Conservation (phyloP, 148 eudicot genomes). For the Cornus suecica region DNA sequence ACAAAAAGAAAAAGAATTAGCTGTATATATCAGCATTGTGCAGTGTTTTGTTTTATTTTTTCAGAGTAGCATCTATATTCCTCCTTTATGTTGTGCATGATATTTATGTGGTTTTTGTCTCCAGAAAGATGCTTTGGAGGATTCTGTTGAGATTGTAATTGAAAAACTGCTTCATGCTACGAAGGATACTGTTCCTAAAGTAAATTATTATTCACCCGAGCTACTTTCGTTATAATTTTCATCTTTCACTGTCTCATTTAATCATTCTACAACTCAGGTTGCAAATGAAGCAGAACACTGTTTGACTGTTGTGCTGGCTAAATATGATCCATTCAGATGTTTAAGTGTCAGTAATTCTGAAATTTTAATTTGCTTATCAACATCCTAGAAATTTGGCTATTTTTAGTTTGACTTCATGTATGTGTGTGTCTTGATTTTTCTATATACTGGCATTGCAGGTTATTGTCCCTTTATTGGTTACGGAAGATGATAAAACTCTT, state of each 20-base stretch:
- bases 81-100: constrained; percentile 4
- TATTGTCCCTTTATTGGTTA: constrained; percentile 71
- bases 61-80: constrained; percentile 2
- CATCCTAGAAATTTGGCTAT: background rate
- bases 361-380: background rate
- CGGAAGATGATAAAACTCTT: constrained; percentile 91
- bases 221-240: constrained; percentile 1
- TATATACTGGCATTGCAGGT: constrained; percentile 52
- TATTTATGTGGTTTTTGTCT: constrained; percentile 14
- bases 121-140: constrained; percentile 89
- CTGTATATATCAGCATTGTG: background rate
- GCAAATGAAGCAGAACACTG: constrained; percentile 81
- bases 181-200: constrained; percentile 66
- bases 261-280: constrained; percentile 36
- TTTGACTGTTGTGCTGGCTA: constrained; percentile 64
- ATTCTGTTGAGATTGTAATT: constrained; percentile 86
- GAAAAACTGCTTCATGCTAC: constrained; percentile 81
- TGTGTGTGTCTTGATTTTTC: background rate
- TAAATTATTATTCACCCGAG: constrained; percentile 22
- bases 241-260: constrained; percentile 4
- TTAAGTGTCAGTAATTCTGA: constrained; percentile 52
- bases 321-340: constrained; percentile 78
- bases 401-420: background rate
- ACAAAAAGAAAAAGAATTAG: background rate
- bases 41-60: background rate